Base-by-base conservation (phyloP, 2,329 filamentous ascomycete species). In the Curvularia spicifera region DNA sequence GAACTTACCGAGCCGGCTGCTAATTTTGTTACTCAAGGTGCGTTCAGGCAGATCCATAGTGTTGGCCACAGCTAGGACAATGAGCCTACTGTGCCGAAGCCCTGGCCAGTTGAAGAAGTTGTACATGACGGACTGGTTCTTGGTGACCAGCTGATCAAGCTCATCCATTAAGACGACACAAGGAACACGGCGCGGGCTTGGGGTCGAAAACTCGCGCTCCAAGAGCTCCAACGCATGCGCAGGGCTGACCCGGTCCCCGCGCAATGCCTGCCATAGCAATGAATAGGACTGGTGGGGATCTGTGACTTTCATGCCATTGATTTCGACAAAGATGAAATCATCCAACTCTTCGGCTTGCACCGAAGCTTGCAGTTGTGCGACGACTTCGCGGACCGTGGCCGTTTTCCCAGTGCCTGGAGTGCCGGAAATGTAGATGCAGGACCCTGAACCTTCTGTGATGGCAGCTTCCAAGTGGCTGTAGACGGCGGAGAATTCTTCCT, bases 91-190 rank as follows among this genome's bases (percentile, higher is more conserved):
- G 77, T 99, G 93, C 49, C 91, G 87, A 53, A 98, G 82, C 10
- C 91, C 91, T 4, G 95, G 95, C 95, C 95, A 99, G 73, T 99
- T 99, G 85, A 99, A 99, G 78, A 99, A 99, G 78, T 99, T 99
- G 81, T 99, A 99, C 95, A 99, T 99, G 78, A 99, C 95, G n/a
- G 91, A 94, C 76, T 99, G 96, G 71, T 97, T 98, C 73, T 94
- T 95, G 12, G 95, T 99, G 5, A 99, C 96, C 7, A 99, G 85
- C 78, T 99, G 95, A 75, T 99, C 95, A 47, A 99, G 84, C 78
- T 99, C 95, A 71, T 99, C 95, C 95, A 99, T 99, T 50, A 99
- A 80, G 2, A 99, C 95, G 13, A 99, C 95, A 73, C 94, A 98
- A 1, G 96, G 95, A 5, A 96, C 92, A 60, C 95, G 86, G 50